A percentile compares a stretch with the other conserved stretches of the same genome.
phyloP scores from a whole-genome alignment of 2,329 filamentous ascomycete genomes.

The Aaosphaeria arxii region DNA sequence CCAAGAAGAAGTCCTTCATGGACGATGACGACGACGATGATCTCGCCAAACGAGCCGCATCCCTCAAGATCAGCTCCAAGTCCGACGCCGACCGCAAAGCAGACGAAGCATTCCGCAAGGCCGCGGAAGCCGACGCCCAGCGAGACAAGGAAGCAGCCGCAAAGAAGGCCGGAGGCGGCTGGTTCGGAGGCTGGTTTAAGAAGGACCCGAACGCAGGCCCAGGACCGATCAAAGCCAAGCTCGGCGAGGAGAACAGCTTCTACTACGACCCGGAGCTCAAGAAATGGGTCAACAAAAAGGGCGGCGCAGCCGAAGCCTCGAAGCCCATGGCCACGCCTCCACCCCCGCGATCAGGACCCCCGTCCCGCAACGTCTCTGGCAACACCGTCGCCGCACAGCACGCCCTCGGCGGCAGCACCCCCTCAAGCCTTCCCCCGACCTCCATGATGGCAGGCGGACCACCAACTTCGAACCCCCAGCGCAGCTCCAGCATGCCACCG shows the following conservation, averaged over 20 bases:
- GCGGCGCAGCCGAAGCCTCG: conserved; percentile 61
- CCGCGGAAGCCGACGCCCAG: conserved; percentile 70
- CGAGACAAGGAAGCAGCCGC: conserved; percentile 44
- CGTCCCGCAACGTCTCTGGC: conserved; percentile 50
- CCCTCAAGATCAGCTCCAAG: conserved; percentile 58
- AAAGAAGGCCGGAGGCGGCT: conserved; percentile 63
- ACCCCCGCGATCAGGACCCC: conserved; percentile 63
- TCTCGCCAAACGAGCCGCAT: conserved; percentile 49
- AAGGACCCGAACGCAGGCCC: conserved; percentile 62
- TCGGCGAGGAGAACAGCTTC: conserved; percentile 90
- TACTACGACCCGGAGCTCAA: conserved; percentile 94
- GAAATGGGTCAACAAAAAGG: conserved; percentile 98
- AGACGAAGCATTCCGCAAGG: conserved; percentile 80
- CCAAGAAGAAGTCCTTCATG: conserved; percentile 78
- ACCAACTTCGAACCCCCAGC: conserved; percentile 16
- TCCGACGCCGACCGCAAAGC: conserved; percentile 65
- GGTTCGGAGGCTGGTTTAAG: conserved; percentile 82
- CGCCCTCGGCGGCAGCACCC: conserved; percentile 5
- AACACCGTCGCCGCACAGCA: conserved; percentile 45
- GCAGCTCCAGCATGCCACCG: conserved; percentile 37
- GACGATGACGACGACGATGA: conserved; percentile 74
- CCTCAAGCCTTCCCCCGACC: conserved; percentile 9
- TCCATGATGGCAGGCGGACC: conserved; percentile 7
- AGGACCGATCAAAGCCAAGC: conserved; percentile 82
- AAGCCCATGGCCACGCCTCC: conserved; percentile 65